Percentiles rank a stretch among this genome's conserved stretches.
These are phyloP conservation scores for Micromonas commoda DNA, from an alignment of 139 green algal genomes.

Conservation along the genomic window DNA sequence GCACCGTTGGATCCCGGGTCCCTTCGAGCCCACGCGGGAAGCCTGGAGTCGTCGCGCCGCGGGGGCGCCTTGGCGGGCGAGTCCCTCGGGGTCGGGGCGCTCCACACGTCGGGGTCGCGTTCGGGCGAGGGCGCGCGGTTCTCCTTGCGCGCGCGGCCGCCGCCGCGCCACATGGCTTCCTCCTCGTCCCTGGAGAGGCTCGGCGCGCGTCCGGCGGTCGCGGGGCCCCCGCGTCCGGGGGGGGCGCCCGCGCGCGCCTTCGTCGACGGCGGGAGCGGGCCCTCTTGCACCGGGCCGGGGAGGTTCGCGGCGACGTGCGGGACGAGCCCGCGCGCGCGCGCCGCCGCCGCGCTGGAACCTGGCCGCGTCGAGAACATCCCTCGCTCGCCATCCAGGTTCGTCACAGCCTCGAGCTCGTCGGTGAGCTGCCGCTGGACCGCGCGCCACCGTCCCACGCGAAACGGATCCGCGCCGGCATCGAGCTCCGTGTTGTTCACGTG, in stretches of 20 bases:
- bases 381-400: slow-evolving; percentile 41
- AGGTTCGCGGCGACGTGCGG: background rate
- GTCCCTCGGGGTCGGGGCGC: slow-evolving; percentile 47
- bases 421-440: slow-evolving; percentile 44
- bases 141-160: background rate
- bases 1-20: background rate
- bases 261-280: background rate
- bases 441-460: slow-evolving; percentile 41
- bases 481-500: slow-evolving; percentile 33
- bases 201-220: background rate
- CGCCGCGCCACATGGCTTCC: background rate
- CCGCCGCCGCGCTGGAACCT: background rate
- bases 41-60: background rate
- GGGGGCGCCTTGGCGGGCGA: background rate
- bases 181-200: background rate
- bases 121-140: background rate
- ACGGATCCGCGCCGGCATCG: slow-evolving; percentile 33
- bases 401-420: slow-evolving; percentile 46
- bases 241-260: background rate
- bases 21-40: slow-evolving; percentile 8
- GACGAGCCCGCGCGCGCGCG: background rate
- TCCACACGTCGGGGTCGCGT: slow-evolving; percentile 52
- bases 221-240: too few relatives aligned
- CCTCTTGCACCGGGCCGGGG: too few relatives aligned
- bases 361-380: slow-evolving; percentile 34